phyloP scores from a whole-genome alignment of 106 monocot genomes.

The Allium fistulosum region DNA sequence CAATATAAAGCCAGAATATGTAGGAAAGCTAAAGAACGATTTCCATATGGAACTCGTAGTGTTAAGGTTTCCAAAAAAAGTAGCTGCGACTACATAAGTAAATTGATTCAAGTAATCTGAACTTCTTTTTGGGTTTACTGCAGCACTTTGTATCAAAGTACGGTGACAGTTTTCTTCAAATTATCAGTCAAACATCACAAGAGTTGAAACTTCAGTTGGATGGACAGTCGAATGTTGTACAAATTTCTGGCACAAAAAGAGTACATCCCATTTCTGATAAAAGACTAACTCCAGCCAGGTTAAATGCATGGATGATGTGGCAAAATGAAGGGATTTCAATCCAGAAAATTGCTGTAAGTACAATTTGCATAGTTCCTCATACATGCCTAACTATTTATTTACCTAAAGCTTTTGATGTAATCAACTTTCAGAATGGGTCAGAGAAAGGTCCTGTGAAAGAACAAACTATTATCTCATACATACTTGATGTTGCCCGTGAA shows the following conservation, averaged over 20 bases:
- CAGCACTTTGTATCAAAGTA: constrained; percentile 58
- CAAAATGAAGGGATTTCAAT: constrained; percentile 51
- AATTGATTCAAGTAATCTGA: neutral
- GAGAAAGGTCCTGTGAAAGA: constrained; percentile 47
- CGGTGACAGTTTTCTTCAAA: constrained; percentile 57
- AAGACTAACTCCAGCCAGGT: constrained; percentile 53
- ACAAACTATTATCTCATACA: constrained; percentile 58
- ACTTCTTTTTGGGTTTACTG: neutral
- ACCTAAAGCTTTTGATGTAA: neutral
- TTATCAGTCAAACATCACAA: constrained; percentile 43
- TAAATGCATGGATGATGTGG: constrained; percentile 89
- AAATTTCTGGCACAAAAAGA: constrained; percentile 27
- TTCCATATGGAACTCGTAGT: too few species aligned
- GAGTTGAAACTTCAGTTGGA: constrained; percentile 58
- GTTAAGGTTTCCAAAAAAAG: too few species aligned
- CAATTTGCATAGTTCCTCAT: neutral
- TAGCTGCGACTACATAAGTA: neutral
- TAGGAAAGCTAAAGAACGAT: too few species aligned
- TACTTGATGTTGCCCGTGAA: constrained; percentile 81
- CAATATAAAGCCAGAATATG: too few species aligned
- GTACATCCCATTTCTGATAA: constrained; percentile 17
- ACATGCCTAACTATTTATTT: neutral
- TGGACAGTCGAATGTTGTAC: constrained; percentile 23
- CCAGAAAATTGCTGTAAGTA: constrained; percentile 72
- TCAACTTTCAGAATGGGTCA: constrained; percentile 33